Evolutionary conservation across 495 filamentous ascomycete genomes (phyloP).

Genomic region (Daldinia childiae): DNA sequence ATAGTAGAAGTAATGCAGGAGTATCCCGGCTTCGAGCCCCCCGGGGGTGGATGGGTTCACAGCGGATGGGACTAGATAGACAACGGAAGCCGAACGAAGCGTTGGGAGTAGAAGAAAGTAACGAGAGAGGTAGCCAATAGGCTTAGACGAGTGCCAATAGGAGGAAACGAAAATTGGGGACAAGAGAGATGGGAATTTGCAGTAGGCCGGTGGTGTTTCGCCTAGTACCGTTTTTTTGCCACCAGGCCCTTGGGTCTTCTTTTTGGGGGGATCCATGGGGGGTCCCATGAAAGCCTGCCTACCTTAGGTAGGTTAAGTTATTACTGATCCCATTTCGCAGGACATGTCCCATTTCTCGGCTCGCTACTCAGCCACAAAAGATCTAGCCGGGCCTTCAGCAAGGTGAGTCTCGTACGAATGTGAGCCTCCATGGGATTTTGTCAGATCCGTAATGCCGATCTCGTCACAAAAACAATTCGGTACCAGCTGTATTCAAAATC

Average conservation of each 20-base stretch:
- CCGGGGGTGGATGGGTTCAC: conserved; percentile 37
- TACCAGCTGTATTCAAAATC: conserved; percentile 22
- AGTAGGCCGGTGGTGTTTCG: conserved; percentile 41
- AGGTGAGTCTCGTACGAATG: conserved; percentile 23
- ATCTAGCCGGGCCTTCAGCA: conserved; percentile 44
- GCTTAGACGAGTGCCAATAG: conserved; percentile 31
- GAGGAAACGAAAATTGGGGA: conserved; percentile 47
- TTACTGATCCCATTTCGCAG: conserved; percentile 25
- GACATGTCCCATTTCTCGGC: conserved; percentile 26
- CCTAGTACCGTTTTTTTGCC: conserved; percentile 47
- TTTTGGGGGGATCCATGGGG: conserved; percentile 45
- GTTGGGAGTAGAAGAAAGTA: conserved; percentile 34
- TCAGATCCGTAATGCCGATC: conserved; percentile 41
- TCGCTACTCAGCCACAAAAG: conserved; percentile 47
- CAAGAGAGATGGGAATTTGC: conserved; percentile 41
- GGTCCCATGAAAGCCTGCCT: conserved; percentile 36
- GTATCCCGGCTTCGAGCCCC: conserved; percentile 40
- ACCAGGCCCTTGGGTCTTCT: conserved; percentile 46
- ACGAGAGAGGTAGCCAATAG: conserved; percentile 38
- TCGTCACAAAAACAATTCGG: conserved; percentile 26
- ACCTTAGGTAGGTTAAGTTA: neutral
- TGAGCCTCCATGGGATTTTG: conserved; percentile 35
- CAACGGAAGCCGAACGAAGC: conserved; percentile 43
- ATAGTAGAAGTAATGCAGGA: conserved; percentile 39
- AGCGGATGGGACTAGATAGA: conserved; percentile 41